phyloP scores from a whole-genome alignment of 2,329 filamentous ascomycete species.

The Aspergillus fumigatus region DNA sequence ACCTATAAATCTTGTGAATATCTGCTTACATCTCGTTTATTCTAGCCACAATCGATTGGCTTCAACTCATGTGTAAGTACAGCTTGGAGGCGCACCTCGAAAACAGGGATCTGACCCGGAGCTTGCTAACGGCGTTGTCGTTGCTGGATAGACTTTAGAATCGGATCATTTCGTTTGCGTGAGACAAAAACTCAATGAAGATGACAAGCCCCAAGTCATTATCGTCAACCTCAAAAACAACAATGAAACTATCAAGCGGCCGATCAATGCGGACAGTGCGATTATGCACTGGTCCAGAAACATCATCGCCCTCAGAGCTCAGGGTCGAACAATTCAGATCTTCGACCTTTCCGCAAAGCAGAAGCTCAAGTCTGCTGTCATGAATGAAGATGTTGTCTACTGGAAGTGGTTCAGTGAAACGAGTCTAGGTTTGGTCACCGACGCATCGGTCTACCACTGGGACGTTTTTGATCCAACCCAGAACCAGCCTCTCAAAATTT shows the following conservation, averaged over 20 bases:
- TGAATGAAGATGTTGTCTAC: constrained; percentile 96
- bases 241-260: constrained; percentile 89
- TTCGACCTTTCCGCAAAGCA: constrained; percentile 91
- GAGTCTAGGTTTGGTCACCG: constrained; percentile 84
- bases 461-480: constrained; percentile 86
- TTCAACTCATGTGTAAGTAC: constrained; percentile 79
- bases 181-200: constrained; percentile 84
- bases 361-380: constrained; percentile 93
- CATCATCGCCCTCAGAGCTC: constrained; percentile 94
- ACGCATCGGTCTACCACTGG: constrained; percentile 92
- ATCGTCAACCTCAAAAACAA: constrained; percentile 97
- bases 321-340: constrained; percentile 91
- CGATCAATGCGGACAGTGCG: constrained; percentile 98
- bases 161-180: constrained; percentile 96
- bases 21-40: constrained; percentile 23
- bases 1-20: constrained; percentile 1
- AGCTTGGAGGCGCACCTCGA: not conserved
- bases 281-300: constrained; percentile 99
- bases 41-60: constrained; percentile 67
- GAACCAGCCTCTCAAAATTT: constrained; percentile 78
- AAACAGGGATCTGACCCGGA: not conserved
- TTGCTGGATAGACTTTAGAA: constrained; percentile 73
- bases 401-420: constrained; percentile 98
- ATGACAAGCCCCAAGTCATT: constrained; percentile 84
- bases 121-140: constrained; percentile 17